Evolutionary conservation across 208 protist genomes (phyloP).

Genomic region (Trypanosoma scelopori): DNA sequence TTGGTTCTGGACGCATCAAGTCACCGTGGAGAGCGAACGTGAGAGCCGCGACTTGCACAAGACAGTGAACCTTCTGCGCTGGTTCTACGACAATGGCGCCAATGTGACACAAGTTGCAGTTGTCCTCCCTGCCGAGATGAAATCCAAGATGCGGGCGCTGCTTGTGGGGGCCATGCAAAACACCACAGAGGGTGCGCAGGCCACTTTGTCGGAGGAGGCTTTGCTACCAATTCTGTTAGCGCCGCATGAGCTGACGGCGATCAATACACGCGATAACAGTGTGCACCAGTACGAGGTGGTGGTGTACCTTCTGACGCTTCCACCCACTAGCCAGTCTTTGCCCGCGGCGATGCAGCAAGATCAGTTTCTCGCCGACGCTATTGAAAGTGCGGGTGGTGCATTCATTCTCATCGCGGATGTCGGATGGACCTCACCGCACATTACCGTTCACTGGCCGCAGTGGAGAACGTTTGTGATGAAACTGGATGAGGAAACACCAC

Average conservation of each 20-base stretch:
- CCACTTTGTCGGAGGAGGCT: slow-evolving; percentile 14
- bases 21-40: slow-evolving; percentile 22
- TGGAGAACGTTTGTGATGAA: slow-evolving; percentile 70
- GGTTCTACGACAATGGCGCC: slow-evolving; percentile 59
- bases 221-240: slow-evolving; percentile 49
- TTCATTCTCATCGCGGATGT: slow-evolving; percentile 79
- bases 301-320: slow-evolving; percentile 60
- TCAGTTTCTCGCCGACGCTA: slow-evolving; percentile 49
- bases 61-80: slow-evolving; percentile 54
- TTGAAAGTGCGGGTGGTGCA: slow-evolving; percentile 44
- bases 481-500: slow-evolving; percentile 46
- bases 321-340: slow-evolving; percentile 30
- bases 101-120: slow-evolving; percentile 49
- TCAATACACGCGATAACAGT: slow-evolving; percentile 58
- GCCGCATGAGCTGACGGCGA: slow-evolving; percentile 75
- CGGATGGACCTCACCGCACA: slow-evolving; percentile 58
- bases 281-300: slow-evolving; percentile 67
- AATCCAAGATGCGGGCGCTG: slow-evolving; percentile 32
- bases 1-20: slow-evolving; percentile 80
- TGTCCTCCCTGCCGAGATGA: slow-evolving; percentile 63
- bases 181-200: not conserved
- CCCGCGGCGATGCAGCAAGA: slow-evolving; percentile 37
- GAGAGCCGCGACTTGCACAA: slow-evolving; percentile 51
- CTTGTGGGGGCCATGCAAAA: slow-evolving; percentile 8
- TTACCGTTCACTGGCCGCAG: slow-evolving; percentile 63